Evolutionary conservation across 116 monocot species (phyloP).

Genomic region (Dioscorea cayenensis): DNA sequence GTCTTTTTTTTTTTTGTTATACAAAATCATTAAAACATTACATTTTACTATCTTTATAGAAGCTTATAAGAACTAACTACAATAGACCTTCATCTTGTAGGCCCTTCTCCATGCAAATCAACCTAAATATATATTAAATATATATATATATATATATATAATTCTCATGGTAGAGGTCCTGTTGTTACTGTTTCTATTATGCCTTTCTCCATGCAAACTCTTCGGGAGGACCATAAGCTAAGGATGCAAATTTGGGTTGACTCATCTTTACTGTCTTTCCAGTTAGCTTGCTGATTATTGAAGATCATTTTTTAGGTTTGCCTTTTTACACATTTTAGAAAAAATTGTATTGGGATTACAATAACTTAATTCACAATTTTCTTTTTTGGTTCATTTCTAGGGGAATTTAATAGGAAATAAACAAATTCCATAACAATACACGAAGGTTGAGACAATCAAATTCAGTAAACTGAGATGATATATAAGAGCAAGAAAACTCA

Average conservation of each 20-base stretch:
- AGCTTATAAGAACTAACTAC: too few species aligned
- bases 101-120: neutral
- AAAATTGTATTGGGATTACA: too few species aligned
- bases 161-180: too few species aligned
- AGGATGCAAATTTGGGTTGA: constrained; percentile 68
- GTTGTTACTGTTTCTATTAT: neutral
- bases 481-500: neutral
- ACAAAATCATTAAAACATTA: too few species aligned
- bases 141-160: too few species aligned
- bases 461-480: neutral
- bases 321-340: constrained; percentile 6
- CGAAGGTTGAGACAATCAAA: neutral
- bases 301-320: constrained; percentile 48
- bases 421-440: too few species aligned
- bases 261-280: constrained; percentile 81
- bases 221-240: constrained; percentile 46
- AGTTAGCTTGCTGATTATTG: constrained; percentile 50
- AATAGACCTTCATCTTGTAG: too few species aligned
- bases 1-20: too few species aligned
- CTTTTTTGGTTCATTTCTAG: neutral
- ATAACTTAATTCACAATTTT: too few species aligned
- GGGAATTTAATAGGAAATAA: neutral
- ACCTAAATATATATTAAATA: too few species aligned
- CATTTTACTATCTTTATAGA: too few species aligned
- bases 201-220: constrained; percentile 31